Conservation (phyloP, 2,329 filamentous ascomycete species). For the Ophiocordyceps camponoti-saundersi region DNA sequence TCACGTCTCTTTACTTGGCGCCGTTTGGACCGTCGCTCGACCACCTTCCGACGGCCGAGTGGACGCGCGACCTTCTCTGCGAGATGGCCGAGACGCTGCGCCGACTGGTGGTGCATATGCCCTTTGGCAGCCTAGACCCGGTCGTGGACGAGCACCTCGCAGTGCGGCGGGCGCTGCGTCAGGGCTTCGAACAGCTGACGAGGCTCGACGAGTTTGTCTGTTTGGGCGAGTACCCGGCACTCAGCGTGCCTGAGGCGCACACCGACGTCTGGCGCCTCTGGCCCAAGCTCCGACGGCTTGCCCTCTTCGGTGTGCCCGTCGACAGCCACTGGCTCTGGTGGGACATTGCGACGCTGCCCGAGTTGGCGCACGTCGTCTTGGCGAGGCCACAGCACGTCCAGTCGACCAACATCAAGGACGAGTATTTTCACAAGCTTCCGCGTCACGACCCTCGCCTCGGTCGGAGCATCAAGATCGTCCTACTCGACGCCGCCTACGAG, state of each 20-base stretch:
- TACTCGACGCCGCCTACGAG: slow-evolving; percentile 13
- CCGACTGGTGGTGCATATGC: slow-evolving; percentile 29
- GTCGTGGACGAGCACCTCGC: slow-evolving; percentile 22
- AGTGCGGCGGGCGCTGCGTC: slow-evolving; percentile 21
- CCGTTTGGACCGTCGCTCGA: slow-evolving; percentile 20
- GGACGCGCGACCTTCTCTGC: slow-evolving; percentile 24
- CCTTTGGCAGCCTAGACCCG: slow-evolving; percentile 23
- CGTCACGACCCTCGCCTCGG: slow-evolving; percentile 10
- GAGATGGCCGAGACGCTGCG: slow-evolving; percentile 21
- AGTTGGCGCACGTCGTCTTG: slow-evolving; percentile 24
- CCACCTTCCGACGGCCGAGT: slow-evolving; percentile 20
- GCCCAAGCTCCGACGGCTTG: slow-evolving; percentile 22
- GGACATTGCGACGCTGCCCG: slow-evolving; percentile 17
- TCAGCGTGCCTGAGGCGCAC: slow-evolving; percentile 15
- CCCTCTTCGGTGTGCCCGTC: slow-evolving; percentile 22
- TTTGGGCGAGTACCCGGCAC: slow-evolving; percentile 26
- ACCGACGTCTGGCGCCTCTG: slow-evolving; percentile 25
- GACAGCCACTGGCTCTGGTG: slow-evolving; percentile 21
- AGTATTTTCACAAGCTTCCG: slow-evolving; percentile 19
- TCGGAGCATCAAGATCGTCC: slow-evolving; percentile 13
- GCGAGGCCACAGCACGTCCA: slow-evolving; percentile 18
- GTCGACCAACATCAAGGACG: slow-evolving; percentile 19
- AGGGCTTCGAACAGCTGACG: slow-evolving; percentile 25
- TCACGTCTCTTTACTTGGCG: slow-evolving; percentile 23
- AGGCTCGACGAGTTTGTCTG: slow-evolving; percentile 30